Percentiles rank a stretch among this genome's conserved stretches.
Evolutionary conservation across 73 alveolate genomes (phyloP).

Genomic region (Symbiodinium pilosum): DNA sequence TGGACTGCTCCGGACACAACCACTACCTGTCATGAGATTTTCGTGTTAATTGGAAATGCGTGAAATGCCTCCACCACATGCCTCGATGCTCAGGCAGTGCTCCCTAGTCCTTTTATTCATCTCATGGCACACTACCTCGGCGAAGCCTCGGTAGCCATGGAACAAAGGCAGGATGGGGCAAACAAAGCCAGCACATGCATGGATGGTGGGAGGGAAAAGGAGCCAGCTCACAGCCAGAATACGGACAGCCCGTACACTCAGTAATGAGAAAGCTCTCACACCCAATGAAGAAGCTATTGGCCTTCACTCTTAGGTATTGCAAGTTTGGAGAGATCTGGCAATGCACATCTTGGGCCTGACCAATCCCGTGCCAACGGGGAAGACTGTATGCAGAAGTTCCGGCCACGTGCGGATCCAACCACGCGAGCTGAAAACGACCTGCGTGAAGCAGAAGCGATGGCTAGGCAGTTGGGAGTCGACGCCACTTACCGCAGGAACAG

Average conservation of each 20-base stretch:
- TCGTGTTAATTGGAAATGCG: neutral
- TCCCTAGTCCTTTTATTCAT: neutral
- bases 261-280: neutral
- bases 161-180: neutral
- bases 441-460: neutral
- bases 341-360: neutral
- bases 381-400: neutral
- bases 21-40: neutral
- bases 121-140: neutral
- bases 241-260: neutral
- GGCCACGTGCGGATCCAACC: neutral
- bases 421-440: neutral
- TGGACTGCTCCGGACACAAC: neutral
- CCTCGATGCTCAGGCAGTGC: neutral
- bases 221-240: neutral
- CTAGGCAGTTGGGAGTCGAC: neutral
- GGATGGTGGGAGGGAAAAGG: neutral
- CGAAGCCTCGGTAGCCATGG: neutral
- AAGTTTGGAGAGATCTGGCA: neutral
- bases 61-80: neutral
- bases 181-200: neutral
- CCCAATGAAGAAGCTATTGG: neutral
- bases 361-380: neutral
- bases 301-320: neutral
- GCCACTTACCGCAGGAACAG: neutral